Base-by-base conservation (phyloP, 1,284 basidiomycete species). In the Trametes sp. region DNA sequence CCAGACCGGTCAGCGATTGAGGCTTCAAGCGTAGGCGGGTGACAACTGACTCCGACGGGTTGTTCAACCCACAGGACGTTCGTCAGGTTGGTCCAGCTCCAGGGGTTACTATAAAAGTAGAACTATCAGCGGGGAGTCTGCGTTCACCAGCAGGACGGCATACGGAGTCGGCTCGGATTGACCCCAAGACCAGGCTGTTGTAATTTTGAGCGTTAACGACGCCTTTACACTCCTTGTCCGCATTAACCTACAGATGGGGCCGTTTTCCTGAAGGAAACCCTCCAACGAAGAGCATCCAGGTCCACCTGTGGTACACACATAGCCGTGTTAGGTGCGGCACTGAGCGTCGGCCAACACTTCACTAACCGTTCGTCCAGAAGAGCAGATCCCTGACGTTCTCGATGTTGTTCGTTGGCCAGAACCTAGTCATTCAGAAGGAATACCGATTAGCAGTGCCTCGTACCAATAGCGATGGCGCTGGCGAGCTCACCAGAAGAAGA, bases 161-260 rank as follows among this genome's bases (percentile, higher is more conserved):
- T 66, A 80, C 78, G 77, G 78, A 8, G 81, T 84, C 21, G 84
- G 83, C 62, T 76, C 78, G 2, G 83, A 67, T 70, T 85, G 84
- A 35, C 84, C 84, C 83, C 83, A 85, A 19, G 81, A 82, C 84
- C 83, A 85, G 23, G 82, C 82, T 84, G 29, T n/a, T 59, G 10
- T 49, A 19, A 49, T 16, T 41, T 54, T 29, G 49, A 55, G 45
- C 31, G 10, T n/a, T n/a, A 44, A 23, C 19, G 41, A 10, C 19
- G 19, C 13, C 13, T 45, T 10, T 44, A 3, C 4, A 6, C 14
- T 14, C 31, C 31, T 6, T 33, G 31, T 11, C n/a, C n/a, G 6
- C 2, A 9, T 8, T 6, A 5, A 48, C 74, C 50, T 55, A 77
- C 77, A 75, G 26, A 77, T 77, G 1, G 76, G 76, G 5, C 84